A percentile compares a stretch with the other conserved stretches of the same genome.
Conservation (phyloP, 495 filamentous ascomycete genomes). For the Daldinia loculata region DNA sequence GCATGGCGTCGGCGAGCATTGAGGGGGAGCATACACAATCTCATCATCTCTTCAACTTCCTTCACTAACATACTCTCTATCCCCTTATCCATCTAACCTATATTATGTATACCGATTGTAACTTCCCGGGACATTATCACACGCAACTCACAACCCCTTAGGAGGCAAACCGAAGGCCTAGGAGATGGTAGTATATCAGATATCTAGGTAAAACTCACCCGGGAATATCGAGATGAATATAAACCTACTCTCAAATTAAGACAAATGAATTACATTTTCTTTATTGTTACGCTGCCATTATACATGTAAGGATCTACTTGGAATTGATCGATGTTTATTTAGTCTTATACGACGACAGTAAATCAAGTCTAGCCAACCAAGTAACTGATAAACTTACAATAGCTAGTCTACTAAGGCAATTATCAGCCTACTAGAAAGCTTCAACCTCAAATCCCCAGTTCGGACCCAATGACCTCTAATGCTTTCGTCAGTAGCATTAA, state of each 20-base stretch:
- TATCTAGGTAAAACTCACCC: neutral
- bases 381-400: neutral
- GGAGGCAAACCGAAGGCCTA: neutral
- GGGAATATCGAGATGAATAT: neutral
- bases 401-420: neutral
- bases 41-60: neutral
- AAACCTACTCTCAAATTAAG: neutral
- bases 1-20: conserved; percentile 33
- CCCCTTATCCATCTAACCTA: neutral
- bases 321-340: neutral
- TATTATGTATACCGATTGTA: neutral
- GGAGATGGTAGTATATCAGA: neutral
- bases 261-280: neutral
- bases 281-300: too few species aligned
- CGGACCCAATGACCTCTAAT: conserved; percentile 71
- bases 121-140: neutral
- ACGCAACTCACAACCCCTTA: neutral
- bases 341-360: neutral
- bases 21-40: conserved; percentile 6
- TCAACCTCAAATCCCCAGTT: conserved; percentile 61
- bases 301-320: neutral
- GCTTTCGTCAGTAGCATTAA: conserved; percentile 64
- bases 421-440: neutral
- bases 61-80: conserved; percentile 7
- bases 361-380: neutral